A percentile compares a stretch with the other conserved stretches of the same genome.
These are phyloP conservation scores for Buxus sempervirens DNA, from an alignment of 164 flowering plant genomes.

Conservation along the genomic window DNA sequence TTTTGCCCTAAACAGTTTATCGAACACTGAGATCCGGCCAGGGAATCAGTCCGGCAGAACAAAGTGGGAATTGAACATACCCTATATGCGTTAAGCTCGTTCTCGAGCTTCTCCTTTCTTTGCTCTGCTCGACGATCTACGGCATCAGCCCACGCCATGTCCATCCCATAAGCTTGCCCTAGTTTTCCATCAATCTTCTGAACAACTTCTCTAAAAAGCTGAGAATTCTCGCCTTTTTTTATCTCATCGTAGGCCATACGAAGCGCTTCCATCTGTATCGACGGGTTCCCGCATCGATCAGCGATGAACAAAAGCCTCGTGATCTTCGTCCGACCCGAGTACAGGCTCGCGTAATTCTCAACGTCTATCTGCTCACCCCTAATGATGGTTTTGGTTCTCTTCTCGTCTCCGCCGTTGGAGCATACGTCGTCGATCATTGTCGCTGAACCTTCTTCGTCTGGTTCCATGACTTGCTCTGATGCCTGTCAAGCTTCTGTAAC, in stretches of 20 bases:
- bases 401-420: constrained; percentile 43
- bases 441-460: constrained; percentile 41
- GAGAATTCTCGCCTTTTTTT: constrained; percentile 86
- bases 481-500: neutral
- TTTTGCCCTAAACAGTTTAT: neutral
- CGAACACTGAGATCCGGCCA: neutral
- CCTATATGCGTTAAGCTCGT: constrained; percentile 77
- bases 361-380: constrained; percentile 81
- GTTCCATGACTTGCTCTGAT: constrained; percentile 39
- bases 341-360: constrained; percentile 78
- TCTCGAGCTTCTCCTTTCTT: constrained; percentile 90
- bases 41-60: neutral
- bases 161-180: constrained; percentile 57
- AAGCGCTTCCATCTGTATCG: constrained; percentile 77
- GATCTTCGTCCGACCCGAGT: constrained; percentile 78
- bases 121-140: constrained; percentile 71
- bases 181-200: constrained; percentile 71
- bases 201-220: constrained; percentile 64
- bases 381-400: constrained; percentile 43
- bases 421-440: constrained; percentile 49
- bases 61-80: constrained; percentile 26
- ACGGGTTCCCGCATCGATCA: constrained; percentile 49
- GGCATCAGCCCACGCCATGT: constrained; percentile 57
- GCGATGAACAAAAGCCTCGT: constrained; percentile 78
- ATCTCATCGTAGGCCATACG: constrained; percentile 90